Evolutionary conservation across 192 early-diverging fungal species (phyloP), one percentile per base, ranked within the genome.

Genomic region (Umbelopsis sp.): DNA sequence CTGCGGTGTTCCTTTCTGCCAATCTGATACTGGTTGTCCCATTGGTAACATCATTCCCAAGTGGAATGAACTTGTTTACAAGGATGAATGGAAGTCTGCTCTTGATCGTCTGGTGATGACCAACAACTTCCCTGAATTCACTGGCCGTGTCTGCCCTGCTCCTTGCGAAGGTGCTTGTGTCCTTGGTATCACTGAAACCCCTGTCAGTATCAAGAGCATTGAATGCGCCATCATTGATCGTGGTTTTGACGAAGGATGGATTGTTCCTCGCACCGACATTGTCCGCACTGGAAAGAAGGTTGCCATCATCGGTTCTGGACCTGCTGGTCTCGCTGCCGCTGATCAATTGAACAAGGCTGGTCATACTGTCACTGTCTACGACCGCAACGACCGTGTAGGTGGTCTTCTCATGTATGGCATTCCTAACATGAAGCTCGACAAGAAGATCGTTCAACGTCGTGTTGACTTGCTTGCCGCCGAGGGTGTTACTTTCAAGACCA

Each of bases 351-450:
- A 99, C 84, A 92, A 92, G 81, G 95, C 95, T 55, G 97, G 97
- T 15, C 97, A 99, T 79, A 61, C 53, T 6, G 96, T 99, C 25
- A 97, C 94, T 8, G 95, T 99, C 58, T 99, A 95, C 73, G 97
- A 99, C 79, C 92, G 97, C 71, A 95, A 98, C 71, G 97, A 99
- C 70, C 91, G 95, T 47, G 87, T 93, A 68, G 97, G 97, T 75
- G 97, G 97, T 52, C 80, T 99, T 58, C 87, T 99, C 69, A 94
- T 96, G 86, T 99, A 99, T 81, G 97, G 97, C 71, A 99, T 99
- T 67, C 97, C 97, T 51, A 99, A 99, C 86, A 99, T 99, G 97
- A 99, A 99, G 87, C 91, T 99, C 41, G 97, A 99, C 85, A 99
- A 99, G 87, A 85, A 87, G 49, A 79, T 97, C 73, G 95, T 98